phyloP scores from a whole-genome alignment of 1,284 basidiomycete species.

The Trametes hirsuta region DNA sequence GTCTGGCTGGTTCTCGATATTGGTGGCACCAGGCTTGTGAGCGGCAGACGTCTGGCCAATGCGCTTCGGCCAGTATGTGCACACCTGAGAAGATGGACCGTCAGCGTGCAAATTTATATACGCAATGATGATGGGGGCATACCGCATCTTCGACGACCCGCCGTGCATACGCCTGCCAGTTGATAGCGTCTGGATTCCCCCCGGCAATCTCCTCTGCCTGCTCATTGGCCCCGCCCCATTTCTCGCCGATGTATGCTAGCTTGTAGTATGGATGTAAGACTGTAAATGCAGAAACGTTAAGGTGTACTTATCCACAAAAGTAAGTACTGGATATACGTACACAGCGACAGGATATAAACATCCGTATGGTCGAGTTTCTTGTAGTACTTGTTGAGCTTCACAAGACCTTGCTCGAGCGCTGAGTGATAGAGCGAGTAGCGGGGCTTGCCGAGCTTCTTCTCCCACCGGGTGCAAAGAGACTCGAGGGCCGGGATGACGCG shows the following conservation, averaged over 20 bases:
- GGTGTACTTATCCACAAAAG: slow-evolving; percentile 15
- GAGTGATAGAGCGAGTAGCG: slow-evolving; percentile 21
- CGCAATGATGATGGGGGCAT: not conserved
- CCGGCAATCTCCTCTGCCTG: slow-evolving; percentile 12
- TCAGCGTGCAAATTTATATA: not conserved
- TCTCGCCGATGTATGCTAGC: slow-evolving; percentile 24
- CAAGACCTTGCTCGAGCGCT: slow-evolving; percentile 23
- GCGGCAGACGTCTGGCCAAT: not conserved
- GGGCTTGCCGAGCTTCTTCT: slow-evolving; percentile 16
- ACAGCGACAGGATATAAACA: slow-evolving; percentile 24
- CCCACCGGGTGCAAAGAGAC: slow-evolving; percentile 28
- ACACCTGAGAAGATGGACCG: too few species aligned
- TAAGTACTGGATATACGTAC: slow-evolving; percentile 14
- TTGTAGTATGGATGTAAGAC: slow-evolving; percentile 26
- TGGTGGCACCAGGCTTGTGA: too few species aligned
- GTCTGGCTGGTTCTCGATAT: too few species aligned
- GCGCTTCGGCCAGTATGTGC: not conserved
- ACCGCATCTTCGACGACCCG: slow-evolving; percentile 16
- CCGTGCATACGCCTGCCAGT: slow-evolving; percentile 27
- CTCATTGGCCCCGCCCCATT: slow-evolving; percentile 30
- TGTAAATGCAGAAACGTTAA: not conserved
- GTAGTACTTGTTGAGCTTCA: slow-evolving; percentile 34
- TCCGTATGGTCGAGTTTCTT: slow-evolving; percentile 27
- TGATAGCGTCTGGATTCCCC: slow-evolving; percentile 4
- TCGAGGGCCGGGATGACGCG: slow-evolving; percentile 30